Evolutionary conservation across 2,329 filamentous ascomycete species (phyloP).

Genomic region (Botryotinia narcissicola): DNA sequence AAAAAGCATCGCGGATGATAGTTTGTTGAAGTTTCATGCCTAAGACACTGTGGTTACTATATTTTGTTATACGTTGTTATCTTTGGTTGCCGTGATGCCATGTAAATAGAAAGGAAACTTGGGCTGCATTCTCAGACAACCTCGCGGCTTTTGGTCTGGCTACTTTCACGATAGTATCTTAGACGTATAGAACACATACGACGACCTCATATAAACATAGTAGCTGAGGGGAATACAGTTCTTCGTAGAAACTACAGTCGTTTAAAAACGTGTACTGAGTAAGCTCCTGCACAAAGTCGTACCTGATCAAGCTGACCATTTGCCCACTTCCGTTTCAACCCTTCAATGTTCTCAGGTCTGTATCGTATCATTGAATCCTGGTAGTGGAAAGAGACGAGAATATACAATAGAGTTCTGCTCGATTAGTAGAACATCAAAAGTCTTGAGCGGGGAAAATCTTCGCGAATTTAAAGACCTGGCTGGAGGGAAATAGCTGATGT

Average conservation of each 20-base stretch:
- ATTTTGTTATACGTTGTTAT: not conserved
- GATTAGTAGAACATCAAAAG: no score
- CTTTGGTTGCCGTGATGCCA: not conserved
- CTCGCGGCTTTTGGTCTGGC: not conserved
- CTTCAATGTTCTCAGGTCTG: not conserved
- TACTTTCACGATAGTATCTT: not conserved
- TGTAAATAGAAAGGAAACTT: not conserved
- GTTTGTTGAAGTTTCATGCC: not conserved
- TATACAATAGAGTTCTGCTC: not conserved
- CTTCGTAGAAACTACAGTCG: not conserved
- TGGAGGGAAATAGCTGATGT: not conserved
- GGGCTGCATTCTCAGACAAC: not conserved
- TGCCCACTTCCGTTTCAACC: not conserved
- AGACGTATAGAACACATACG: not conserved
- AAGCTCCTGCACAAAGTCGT: not conserved
- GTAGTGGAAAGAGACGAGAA: not conserved
- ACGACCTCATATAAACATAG: not conserved
- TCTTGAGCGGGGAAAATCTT: not conserved
- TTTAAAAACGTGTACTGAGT: not conserved
- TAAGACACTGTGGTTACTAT: not conserved
- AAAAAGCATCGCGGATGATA: constrained; percentile 41
- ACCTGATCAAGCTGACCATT: not conserved
- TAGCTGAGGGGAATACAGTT: not conserved
- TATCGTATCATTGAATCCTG: not conserved
- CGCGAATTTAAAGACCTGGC: not conserved